phyloP scores from a whole-genome alignment of 2,329 filamentous ascomycete species.

The Aureobasidium lini region DNA sequence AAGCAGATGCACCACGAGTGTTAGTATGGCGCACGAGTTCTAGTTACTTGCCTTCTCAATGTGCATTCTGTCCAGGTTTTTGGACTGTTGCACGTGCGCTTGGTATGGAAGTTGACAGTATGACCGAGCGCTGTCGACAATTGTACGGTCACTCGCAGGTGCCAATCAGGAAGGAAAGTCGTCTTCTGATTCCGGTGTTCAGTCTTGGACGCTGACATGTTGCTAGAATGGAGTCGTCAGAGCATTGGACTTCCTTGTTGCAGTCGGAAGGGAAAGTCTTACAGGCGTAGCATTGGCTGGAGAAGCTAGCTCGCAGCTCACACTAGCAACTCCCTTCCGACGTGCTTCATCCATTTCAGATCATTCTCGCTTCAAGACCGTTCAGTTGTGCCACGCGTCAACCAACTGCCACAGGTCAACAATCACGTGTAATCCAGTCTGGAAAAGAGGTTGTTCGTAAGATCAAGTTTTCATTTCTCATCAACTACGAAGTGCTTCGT shows the following conservation, averaged over 20 bases:
- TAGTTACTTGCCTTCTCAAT: too few relatives aligned
- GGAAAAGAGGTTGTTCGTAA: background rate
- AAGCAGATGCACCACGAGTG: too few relatives aligned
- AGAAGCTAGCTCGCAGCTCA: too few relatives aligned
- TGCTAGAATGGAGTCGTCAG: too few relatives aligned
- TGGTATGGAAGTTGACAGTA: background rate
- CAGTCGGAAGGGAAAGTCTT: too few relatives aligned
- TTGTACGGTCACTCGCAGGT: background rate
- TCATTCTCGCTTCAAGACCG: background rate
- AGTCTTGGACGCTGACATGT: background rate
- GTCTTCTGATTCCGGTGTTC: background rate
- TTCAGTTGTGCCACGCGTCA: background rate
- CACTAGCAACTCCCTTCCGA: too few relatives aligned
- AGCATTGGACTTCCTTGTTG: too few relatives aligned
- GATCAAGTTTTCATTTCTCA: background rate
- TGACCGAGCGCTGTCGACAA: background rate
- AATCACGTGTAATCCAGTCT: background rate
- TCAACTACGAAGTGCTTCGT: slow-evolving; percentile 2
- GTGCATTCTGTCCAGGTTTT: background rate
- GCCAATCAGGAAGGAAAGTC: background rate
- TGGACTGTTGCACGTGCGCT: background rate
- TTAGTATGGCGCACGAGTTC: too few relatives aligned
- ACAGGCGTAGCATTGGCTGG: too few relatives aligned
- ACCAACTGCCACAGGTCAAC: background rate
- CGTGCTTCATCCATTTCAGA: too few relatives aligned